These are phyloP conservation scores for Arthrobotrys musiformis DNA, from an alignment of 2,329 filamentous ascomycete genomes.

Conservation along the genomic window DNA sequence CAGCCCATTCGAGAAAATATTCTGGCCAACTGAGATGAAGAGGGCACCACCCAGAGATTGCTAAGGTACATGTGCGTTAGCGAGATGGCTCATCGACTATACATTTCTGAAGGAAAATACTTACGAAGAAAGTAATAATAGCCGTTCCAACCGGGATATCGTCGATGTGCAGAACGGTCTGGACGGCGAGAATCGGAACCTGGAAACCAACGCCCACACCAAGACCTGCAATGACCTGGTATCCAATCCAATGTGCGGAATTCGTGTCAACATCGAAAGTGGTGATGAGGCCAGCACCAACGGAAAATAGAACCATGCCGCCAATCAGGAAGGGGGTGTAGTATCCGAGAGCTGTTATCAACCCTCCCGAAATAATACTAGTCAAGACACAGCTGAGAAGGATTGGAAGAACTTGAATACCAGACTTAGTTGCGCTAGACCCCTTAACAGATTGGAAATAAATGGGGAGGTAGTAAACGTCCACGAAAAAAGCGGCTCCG, in stretches of 20 bases:
- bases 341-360: slow-evolving; percentile 70
- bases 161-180: slow-evolving; percentile 67
- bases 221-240: slow-evolving; percentile 65
- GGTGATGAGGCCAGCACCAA: slow-evolving; percentile 69
- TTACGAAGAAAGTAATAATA: slow-evolving; percentile 66
- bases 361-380: slow-evolving; percentile 66
- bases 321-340: slow-evolving; percentile 70
- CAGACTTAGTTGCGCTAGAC: slow-evolving; percentile 67
- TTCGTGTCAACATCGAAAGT: slow-evolving; percentile 65
- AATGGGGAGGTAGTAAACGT: slow-evolving; percentile 68
- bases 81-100: slow-evolving; percentile 36
- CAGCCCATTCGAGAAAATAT: slow-evolving; percentile 67
- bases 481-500: slow-evolving; percentile 68
- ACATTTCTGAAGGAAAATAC: slow-evolving; percentile 68
- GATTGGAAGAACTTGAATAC: slow-evolving; percentile 69
- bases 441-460: slow-evolving; percentile 70
- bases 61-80: slow-evolving; percentile 11
- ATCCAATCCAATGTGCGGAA: slow-evolving; percentile 64
- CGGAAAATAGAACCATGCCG: slow-evolving; percentile 66
- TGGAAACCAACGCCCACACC: slow-evolving; percentile 72
- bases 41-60: slow-evolving; percentile 68
- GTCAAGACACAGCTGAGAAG: slow-evolving; percentile 67
- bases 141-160: slow-evolving; percentile 70
- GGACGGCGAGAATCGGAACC: slow-evolving; percentile 69
- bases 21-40: slow-evolving; percentile 71